Evolutionary conservation across 2,329 filamentous ascomycete species (phyloP), one percentile per base, ranked within the genome.

Genomic region (Penicillium polonicum): DNA sequence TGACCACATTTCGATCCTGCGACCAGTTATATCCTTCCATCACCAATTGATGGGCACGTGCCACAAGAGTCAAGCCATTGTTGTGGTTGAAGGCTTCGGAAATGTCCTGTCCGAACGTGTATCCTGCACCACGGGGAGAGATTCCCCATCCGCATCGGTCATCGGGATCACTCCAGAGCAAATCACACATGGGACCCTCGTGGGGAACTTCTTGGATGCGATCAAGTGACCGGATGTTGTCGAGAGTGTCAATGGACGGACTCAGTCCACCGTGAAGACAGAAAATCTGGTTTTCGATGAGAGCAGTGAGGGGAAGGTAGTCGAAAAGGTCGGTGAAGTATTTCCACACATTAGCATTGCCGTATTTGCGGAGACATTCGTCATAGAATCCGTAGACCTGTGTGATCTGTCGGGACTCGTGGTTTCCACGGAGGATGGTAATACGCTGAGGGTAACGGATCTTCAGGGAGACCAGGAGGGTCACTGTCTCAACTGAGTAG

Each of bases 21-120:
- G 92, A 97, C 94, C 94, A 99, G 76, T 97, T 99, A 79, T 97
- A 99, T 48, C 94, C 94, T 77, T 99, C 94, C 93, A 97, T 99
- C 60, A 99, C 94, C 75, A 99, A 82, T 80, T 99, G 94, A 83
- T 99, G 94, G 55, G 94, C 94, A 77, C 94, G 85, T 60, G 94
- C 94, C 72, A 99, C 95, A 62, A 97, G 82, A 54, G 93, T 97
- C 78, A 99, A 80, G 57, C 92, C 93, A 72, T 99, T 99, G 83
- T 97, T 97, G 76, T 97, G 93, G 78, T 97, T 97, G 82, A 99
- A 99, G 1, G 93, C 93, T 80, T 99, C 93, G 36, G 91, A 96
- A 70, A 97, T 97, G 74, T 97, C 93, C 79, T 97, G 92, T 59
- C 91, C 92, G 72, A 96, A 96, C 31, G 92, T 96, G 81, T 96